A percentile compares a stretch with the other conserved stretches of the same genome.
phyloP scores from a whole-genome alignment of 176 grass and related monocot genomes.

The Phyllostachys edulis region DNA sequence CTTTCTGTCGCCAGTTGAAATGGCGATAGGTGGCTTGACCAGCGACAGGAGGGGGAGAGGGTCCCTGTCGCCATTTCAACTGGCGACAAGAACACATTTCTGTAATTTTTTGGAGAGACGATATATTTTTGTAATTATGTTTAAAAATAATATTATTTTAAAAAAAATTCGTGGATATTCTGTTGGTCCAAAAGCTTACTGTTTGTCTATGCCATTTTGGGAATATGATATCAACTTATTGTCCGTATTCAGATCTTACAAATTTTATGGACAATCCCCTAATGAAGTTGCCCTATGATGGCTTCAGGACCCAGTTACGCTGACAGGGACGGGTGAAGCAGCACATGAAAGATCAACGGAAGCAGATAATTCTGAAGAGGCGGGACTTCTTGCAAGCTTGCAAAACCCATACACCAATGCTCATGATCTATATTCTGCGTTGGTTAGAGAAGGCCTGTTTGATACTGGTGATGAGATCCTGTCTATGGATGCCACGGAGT shows the following conservation, averaged over 20 bases:
- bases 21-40: too few species aligned
- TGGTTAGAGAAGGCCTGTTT: conserved; percentile 60
- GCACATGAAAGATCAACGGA: conserved; percentile 23
- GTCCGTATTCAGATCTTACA: not conserved
- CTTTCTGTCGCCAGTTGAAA: too few species aligned
- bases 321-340: conserved; percentile 21
- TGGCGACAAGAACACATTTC: too few species aligned
- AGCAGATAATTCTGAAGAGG: conserved; percentile 34
- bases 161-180: not conserved
- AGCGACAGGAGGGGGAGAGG: too few species aligned
- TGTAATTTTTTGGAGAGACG: too few species aligned
- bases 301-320: conserved; percentile 27
- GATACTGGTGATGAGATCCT: conserved; percentile 42
- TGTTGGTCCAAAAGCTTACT: not conserved
- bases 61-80: too few species aligned
- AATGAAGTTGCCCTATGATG: conserved; percentile 9
- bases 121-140: too few species aligned
- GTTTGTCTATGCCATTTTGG: not conserved
- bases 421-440: conserved; percentile 53
- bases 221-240: not conserved
- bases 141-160: too few species aligned
- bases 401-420: conserved; percentile 19
- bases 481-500: conserved; percentile 17
- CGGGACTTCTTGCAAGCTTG: conserved; percentile 16
- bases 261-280: not conserved